Evolutionary conservation across 495 filamentous ascomycete species (phyloP).

Genomic region (Physcia stellaris): DNA sequence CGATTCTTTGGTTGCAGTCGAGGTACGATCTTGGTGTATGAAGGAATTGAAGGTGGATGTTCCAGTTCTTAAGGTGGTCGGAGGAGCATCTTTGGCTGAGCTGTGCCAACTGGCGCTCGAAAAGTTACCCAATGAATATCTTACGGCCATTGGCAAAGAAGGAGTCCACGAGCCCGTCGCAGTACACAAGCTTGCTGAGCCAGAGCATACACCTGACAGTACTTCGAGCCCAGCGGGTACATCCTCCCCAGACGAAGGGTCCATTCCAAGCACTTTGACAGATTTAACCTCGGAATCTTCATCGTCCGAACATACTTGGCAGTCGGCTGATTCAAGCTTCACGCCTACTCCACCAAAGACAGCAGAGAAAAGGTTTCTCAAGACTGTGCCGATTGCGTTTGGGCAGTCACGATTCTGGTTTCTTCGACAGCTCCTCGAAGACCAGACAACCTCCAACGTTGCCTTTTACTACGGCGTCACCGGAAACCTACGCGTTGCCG

Average conservation of each 20-base stretch:
- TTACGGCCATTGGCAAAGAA: not conserved
- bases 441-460: not conserved
- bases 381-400: conserved; percentile 19
- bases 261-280: not conserved
- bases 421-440: conserved; percentile 9
- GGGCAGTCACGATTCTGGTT: conserved; percentile 37
- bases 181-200: not conserved
- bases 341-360: not conserved
- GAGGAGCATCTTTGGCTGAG: conserved; percentile 1
- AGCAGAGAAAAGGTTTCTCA: conserved; percentile 1
- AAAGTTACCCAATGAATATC: not conserved
- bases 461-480: not conserved
- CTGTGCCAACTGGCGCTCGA: not conserved
- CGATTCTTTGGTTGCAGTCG: conserved; percentile 24
- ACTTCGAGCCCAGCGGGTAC: not conserved
- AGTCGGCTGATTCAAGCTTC: not conserved
- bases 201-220: not conserved
- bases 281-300: not conserved
- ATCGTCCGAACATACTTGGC: not conserved
- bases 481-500: not conserved
- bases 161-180: not conserved
- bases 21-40: conserved; percentile 24
- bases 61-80: conserved; percentile 35
- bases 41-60: conserved; percentile 28
- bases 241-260: not conserved